Evolutionary conservation across 192 early-diverging fungal genomes (phyloP), one percentile per base, ranked within the genome.

Genomic region (Coemansia sp.): DNA sequence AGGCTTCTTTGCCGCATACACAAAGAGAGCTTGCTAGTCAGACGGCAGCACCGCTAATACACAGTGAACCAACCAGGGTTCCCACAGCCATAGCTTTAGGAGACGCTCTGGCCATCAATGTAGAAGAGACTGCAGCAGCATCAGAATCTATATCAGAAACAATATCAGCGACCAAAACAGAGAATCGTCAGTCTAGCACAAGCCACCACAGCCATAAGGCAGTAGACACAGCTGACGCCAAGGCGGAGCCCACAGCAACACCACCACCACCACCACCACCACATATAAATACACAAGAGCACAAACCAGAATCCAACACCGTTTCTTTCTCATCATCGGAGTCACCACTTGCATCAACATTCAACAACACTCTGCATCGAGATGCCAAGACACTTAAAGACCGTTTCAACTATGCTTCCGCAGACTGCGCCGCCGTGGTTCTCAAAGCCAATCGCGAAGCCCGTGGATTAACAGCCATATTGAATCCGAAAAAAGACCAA

Each of bases 341-440:
- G 29, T 12, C 7, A 3, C 10, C 54, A 4, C 28, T 5, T 5
- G 28, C 54, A 18, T 55, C 54, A 5, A 28, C 58, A 22, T 11
- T 28, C 6, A 18, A n/a, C 17, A 14, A 36, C 16, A 33, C 42
- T 0, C 55, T 45, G 12, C 56, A 36, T 16, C 66, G 69, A 17
- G 72, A 82, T 30, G 68, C 85, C 50, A 89, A 87, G 57, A 75
- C 84, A 2, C 76, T 89, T 20, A 94, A 94, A 54, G 92, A 94
- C 60, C 81, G 91, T n/a, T 96, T 95, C 78, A 99, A 99, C 75
- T 95, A 92, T 67, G 97, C 97, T 3, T 95, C 93, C 0, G 87
- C 88, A 14, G 94, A 94, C 66, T 99, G 97, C 77, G 97, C 94
- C 0, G 94, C 96, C 7, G 87, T 91, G 18, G 89, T 97, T 4